A percentile compares a stretch with the other conserved stretches of the same genome.
Conservation (phyloP, 73 alveolate species). For the Effrenium voratum region DNA sequence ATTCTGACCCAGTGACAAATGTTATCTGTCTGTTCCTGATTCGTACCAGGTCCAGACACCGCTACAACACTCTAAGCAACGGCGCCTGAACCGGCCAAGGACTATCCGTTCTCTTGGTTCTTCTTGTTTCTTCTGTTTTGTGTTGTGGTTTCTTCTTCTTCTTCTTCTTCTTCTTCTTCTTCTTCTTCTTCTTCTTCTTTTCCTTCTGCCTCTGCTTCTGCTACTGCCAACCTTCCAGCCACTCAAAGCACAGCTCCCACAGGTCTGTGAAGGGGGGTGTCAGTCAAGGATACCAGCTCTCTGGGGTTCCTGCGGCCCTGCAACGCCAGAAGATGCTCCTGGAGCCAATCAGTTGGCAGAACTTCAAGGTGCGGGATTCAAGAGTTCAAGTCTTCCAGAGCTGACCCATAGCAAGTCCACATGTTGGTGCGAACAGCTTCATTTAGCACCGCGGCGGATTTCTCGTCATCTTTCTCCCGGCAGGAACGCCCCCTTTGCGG, state of each 20-base stretch:
- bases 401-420: too few relatives aligned
- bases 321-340: not conserved
- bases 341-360: too few relatives aligned
- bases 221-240: not conserved
- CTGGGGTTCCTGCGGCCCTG: not conserved
- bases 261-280: not conserved
- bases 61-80: not conserved
- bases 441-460: too few relatives aligned
- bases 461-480: too few relatives aligned
- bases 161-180: too few relatives aligned
- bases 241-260: not conserved
- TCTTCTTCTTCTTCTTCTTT: not conserved
- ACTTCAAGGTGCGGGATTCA: too few relatives aligned
- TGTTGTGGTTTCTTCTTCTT: not conserved
- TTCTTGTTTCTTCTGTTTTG: not conserved
- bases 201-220: not conserved
- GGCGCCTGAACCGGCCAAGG: not conserved
- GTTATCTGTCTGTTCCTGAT: too few relatives aligned
- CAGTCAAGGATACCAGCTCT: not conserved
- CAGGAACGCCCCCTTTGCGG: too few relatives aligned
- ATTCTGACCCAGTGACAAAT: not conserved
- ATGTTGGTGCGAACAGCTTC: too few relatives aligned
- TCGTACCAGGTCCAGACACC: not conserved
- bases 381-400: too few relatives aligned
- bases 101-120: not conserved